Evolutionary conservation across 2,329 filamentous ascomycete species (phyloP).

Genomic region (Arthrinium phaeospermum): DNA sequence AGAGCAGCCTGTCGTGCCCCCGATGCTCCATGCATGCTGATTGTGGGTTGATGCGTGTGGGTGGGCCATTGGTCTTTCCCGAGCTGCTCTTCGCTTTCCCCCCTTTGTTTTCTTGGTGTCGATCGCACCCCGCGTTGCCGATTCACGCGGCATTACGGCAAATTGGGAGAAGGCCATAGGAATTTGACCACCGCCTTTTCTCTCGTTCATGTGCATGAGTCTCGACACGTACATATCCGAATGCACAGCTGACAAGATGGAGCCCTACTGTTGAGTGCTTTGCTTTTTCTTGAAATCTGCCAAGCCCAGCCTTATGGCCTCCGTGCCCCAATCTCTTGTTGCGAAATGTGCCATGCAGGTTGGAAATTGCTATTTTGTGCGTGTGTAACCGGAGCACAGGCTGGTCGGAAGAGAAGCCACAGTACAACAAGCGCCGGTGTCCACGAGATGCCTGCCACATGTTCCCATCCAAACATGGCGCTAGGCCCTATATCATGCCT

Average conservation of each 20-base stretch:
- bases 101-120: not conserved
- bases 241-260: constrained; percentile 1
- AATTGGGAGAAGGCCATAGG: not conserved
- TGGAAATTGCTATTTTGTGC: not conserved
- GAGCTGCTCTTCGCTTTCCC: not conserved
- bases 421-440: not conserved
- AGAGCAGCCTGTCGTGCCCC: not conserved
- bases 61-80: constrained; percentile 1
- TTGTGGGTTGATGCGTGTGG: not conserved
- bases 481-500: not conserved
- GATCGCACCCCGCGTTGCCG: not conserved
- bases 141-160: not conserved
- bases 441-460: constrained; percentile 10
- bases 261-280: not conserved
- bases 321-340: not conserved
- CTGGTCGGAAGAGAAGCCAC: not conserved
- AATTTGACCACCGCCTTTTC: not conserved
- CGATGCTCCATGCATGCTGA: not conserved
- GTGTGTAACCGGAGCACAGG: not conserved
- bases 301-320: not conserved
- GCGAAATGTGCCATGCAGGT: not conserved
- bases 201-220: not conserved
- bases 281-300: not conserved
- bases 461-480: not conserved
- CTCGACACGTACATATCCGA: not conserved